phyloP scores from a whole-genome alignment of 2,329 filamentous ascomycete species.

The Fusarium sp. region DNA sequence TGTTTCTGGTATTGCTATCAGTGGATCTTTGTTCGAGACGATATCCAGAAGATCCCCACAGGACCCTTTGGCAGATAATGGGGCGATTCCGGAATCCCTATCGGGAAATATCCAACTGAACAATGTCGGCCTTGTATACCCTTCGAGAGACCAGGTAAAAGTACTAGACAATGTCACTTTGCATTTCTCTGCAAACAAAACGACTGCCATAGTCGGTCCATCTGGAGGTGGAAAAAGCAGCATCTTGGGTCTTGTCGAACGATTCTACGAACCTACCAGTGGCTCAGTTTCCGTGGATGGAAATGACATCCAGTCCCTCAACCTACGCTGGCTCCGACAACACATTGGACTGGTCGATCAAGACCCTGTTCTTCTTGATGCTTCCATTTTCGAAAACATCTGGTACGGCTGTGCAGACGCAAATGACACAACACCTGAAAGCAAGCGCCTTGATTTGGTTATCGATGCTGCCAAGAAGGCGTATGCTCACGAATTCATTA shows the following conservation, averaged over 20 bases:
- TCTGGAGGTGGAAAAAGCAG: conserved; percentile 65
- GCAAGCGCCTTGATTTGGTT: background rate
- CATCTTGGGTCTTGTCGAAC: conserved; percentile 60
- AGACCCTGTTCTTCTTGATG: conserved; percentile 60
- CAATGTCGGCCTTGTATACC: conserved; percentile 61
- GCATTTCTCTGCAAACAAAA: conserved; percentile 54
- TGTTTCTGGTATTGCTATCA: background rate
- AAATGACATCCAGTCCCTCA: conserved; percentile 51
- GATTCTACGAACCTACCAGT: conserved; percentile 63
- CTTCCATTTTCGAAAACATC: conserved; percentile 56
- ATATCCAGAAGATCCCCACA: conserved; percentile 39
- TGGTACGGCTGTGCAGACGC: conserved; percentile 1
- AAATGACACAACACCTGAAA: background rate
- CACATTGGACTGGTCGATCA: conserved; percentile 62
- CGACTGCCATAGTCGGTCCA: conserved; percentile 64
- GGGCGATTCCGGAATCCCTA: conserved; percentile 40
- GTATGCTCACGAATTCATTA: conserved; percentile 4
- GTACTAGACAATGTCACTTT: conserved; percentile 53
- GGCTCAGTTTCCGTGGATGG: conserved; percentile 52
- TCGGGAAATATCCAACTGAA: conserved; percentile 55
- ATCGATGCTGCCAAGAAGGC: background rate
- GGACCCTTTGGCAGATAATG: conserved; percentile 48
- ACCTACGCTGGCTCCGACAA: conserved; percentile 59
- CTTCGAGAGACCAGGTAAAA: conserved; percentile 58
- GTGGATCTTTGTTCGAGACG: background rate